phyloP scores from a whole-genome alignment of 176 grass and related monocot genomes.

The Oryza coarctata region DNA sequence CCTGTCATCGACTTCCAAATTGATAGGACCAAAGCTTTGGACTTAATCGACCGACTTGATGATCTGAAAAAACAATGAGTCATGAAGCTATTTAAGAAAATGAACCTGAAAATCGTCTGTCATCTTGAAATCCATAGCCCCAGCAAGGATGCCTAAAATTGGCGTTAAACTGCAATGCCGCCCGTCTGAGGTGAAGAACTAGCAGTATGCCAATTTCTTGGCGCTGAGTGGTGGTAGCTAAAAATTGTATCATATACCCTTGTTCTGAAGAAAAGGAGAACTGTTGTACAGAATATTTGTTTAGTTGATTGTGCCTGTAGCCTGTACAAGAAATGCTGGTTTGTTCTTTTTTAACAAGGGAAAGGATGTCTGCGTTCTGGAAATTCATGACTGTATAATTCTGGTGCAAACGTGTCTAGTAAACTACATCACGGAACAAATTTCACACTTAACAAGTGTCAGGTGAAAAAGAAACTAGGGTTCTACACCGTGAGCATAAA shows the following conservation, averaged over 20 bases:
- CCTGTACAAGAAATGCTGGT: conserved; percentile 47
- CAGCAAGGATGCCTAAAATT: not conserved
- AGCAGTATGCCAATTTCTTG: conserved; percentile 18
- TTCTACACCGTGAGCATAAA: too few species aligned
- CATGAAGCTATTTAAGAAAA: conserved; percentile 12
- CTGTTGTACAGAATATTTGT: conserved; percentile 23
- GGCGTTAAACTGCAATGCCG: conserved; percentile 27
- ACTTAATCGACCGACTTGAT: conserved; percentile 89
- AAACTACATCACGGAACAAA: not conserved
- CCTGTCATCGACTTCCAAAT: conserved; percentile 82
- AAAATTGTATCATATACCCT: conserved; percentile 39
- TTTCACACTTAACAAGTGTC: not conserved
- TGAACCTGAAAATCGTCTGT: conserved; percentile 14
- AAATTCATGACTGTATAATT: not conserved
- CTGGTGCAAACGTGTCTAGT: not conserved
- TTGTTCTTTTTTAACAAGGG: not conserved
- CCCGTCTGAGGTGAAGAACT: conserved; percentile 28
- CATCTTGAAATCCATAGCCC: conserved; percentile 27
- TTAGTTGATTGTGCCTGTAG: conserved; percentile 33
- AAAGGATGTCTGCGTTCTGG: not conserved
- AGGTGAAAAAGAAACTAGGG: too few species aligned
- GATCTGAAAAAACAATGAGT: conserved; percentile 51
- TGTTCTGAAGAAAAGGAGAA: conserved; percentile 12
- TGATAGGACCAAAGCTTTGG: conserved; percentile 79
- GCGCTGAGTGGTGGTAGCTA: conserved; percentile 27